These are phyloP conservation scores for Santalum album DNA, from an alignment of 164 flowering plant species.

Conservation along the genomic window DNA sequence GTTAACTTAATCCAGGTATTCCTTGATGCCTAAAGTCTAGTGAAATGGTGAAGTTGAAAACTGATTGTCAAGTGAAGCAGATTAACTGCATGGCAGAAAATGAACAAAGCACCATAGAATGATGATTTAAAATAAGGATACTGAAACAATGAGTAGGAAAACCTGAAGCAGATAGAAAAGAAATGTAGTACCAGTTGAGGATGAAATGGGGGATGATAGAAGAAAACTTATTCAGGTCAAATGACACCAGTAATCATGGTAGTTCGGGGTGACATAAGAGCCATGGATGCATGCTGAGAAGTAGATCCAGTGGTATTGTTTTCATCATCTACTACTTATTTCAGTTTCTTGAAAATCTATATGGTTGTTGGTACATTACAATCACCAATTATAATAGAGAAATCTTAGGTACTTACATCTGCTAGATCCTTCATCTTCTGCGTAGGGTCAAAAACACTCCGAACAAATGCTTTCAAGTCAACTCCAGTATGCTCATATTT, in stretches of 20 bases:
- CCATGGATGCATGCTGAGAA: background rate
- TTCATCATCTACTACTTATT: background rate
- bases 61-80: background rate
- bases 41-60: no score
- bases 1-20: no score
- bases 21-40: slow-evolving; percentile 13
- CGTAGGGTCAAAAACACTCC: slow-evolving; percentile 79
- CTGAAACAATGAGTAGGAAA: no score
- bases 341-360: background rate
- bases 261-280: background rate
- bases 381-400: background rate
- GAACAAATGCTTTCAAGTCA: slow-evolving; percentile 75
- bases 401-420: slow-evolving; percentile 57
- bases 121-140: no score
- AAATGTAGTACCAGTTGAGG: no score
- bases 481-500: slow-evolving; percentile 56
- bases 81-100: no score
- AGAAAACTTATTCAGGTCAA: background rate
- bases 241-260: no score
- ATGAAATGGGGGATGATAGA: background rate
- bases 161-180: no score
- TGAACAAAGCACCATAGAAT: no score
- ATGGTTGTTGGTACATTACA: background rate
- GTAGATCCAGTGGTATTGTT: background rate
- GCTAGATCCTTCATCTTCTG: slow-evolving; percentile 91